Evolutionary conservation across 1,139 yeast genomes (phyloP).

Genomic region (Zhuliangozyma parablackwelliae): DNA sequence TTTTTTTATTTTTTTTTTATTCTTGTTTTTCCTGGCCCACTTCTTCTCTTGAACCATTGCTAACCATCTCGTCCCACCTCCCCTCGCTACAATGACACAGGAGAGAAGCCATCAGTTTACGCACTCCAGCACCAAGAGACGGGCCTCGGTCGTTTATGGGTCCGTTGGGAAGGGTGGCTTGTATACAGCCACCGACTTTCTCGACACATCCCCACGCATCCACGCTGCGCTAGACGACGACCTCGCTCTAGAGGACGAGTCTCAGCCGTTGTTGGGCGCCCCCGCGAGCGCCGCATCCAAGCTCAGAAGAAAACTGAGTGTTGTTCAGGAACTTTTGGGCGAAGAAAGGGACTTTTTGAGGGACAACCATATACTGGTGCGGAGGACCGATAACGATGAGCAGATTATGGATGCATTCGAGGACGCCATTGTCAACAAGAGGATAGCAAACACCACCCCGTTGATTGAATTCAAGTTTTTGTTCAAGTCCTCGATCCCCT

Average conservation of each 20-base stretch:
- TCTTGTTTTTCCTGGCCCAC: too few species aligned
- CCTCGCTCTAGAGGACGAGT: slow-evolving; percentile 11
- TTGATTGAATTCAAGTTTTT: slow-evolving; percentile 38
- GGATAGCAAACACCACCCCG: slow-evolving; percentile 22
- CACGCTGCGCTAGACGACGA: slow-evolving; percentile 6
- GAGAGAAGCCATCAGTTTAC: slow-evolving; percentile 38
- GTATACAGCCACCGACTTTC: slow-evolving; percentile 49
- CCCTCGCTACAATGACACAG: neutral
- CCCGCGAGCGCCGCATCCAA: slow-evolving; percentile 4
- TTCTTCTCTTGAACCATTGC: too few species aligned
- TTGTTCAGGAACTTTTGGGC: slow-evolving; percentile 24
- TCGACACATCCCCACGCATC: slow-evolving; percentile 10
- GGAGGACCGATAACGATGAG: slow-evolving; percentile 18
- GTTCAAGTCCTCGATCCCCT: slow-evolving; percentile 44
- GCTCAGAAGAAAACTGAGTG: slow-evolving; percentile 20
- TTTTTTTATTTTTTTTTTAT: too few species aligned
- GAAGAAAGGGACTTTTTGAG: slow-evolving; percentile 36
- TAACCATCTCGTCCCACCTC: too few species aligned
- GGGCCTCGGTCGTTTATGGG: slow-evolving; percentile 52
- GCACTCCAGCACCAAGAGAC: slow-evolving; percentile 43
- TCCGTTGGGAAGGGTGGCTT: slow-evolving; percentile 53
- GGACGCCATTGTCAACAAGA: slow-evolving; percentile 27
- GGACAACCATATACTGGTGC: slow-evolving; percentile 23
- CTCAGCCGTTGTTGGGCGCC: slow-evolving; percentile 11
- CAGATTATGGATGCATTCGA: slow-evolving; percentile 32